Conservation (phyloP, 2,329 filamentous ascomycete genomes). For the Bisporella sp. region DNA sequence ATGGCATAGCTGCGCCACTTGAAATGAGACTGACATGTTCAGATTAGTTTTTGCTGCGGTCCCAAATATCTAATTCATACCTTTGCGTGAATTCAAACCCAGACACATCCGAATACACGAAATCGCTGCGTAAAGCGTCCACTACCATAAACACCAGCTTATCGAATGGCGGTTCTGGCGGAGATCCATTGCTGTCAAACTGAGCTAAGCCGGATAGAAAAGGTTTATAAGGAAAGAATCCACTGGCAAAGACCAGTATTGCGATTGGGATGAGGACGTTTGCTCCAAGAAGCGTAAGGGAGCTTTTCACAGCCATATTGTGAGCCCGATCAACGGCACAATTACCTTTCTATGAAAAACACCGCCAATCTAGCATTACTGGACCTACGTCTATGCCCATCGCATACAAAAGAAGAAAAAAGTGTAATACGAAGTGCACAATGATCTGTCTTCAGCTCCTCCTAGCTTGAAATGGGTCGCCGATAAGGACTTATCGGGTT, state of each 20-base stretch:
- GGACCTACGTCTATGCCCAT: too few relatives aligned
- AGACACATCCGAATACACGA: constrained; percentile 76
- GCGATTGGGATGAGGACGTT: constrained; percentile 74
- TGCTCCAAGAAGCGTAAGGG: constrained; percentile 46
- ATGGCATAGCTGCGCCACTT: constrained; percentile 81
- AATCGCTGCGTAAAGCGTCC: constrained; percentile 90
- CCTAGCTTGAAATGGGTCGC: too few relatives aligned
- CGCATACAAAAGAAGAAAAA: too few relatives aligned
- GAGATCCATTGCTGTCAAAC: constrained; percentile 49
- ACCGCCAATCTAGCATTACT: too few relatives aligned
- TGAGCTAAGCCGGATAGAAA: constrained; percentile 78
- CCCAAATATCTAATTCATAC: constrained; percentile 38
- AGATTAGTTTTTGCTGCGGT: too few relatives aligned
- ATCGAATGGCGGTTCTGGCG: constrained; percentile 69
- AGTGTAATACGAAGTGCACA: too few relatives aligned
- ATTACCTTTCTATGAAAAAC: too few relatives aligned
- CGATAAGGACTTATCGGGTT: too few relatives aligned
- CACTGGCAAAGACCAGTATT: constrained; percentile 71
- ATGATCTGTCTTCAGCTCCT: too few relatives aligned
- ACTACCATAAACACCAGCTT: constrained; percentile 96
- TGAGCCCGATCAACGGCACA: neutral
- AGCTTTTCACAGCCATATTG: constrained; percentile 20
- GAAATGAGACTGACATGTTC: constrained; percentile 15
- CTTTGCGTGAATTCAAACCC: constrained; percentile 85
- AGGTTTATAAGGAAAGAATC: constrained; percentile 98